Percentiles rank a stretch among this genome's conserved stretches.
These are phyloP conservation scores for Alopecurus myosuroides DNA, from an alignment of 176 grass and related monocot genomes.

Conservation along the genomic window DNA sequence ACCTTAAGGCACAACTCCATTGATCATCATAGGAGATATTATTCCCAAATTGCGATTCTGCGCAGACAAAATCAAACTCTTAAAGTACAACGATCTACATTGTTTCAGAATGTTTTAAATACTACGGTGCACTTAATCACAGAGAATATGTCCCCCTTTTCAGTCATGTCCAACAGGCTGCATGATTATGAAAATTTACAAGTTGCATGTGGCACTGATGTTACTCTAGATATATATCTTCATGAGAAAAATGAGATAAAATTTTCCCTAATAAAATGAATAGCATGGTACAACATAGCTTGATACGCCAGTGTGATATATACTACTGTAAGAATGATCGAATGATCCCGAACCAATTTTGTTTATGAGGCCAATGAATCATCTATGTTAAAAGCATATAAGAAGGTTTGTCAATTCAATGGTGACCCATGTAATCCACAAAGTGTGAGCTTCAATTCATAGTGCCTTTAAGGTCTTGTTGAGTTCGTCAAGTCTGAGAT, in stretches of 20 bases:
- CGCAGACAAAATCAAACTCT: too few relatives aligned
- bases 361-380: conserved; percentile 70
- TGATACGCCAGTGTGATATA: neutral
- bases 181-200: neutral
- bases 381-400: conserved; percentile 71
- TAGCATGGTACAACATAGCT: neutral
- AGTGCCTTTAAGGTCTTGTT: conserved; percentile 71
- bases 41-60: too few relatives aligned
- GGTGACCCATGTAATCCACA: conserved; percentile 89
- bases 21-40: neutral
- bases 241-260: neutral
- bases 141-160: too few relatives aligned
- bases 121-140: too few relatives aligned
- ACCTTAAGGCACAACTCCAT: neutral
- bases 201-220: neutral
- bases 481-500: conserved; percentile 77
- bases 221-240: neutral
- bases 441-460: conserved; percentile 68
- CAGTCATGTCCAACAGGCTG: neutral
- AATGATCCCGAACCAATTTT: neutral
- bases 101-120: too few relatives aligned
- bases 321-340: neutral
- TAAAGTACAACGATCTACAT: too few relatives aligned
- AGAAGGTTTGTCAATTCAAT: conserved; percentile 71
- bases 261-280: neutral